These are phyloP conservation scores for Citrus hindsii DNA, from an alignment of 345 rosid species.

Conservation along the genomic window DNA sequence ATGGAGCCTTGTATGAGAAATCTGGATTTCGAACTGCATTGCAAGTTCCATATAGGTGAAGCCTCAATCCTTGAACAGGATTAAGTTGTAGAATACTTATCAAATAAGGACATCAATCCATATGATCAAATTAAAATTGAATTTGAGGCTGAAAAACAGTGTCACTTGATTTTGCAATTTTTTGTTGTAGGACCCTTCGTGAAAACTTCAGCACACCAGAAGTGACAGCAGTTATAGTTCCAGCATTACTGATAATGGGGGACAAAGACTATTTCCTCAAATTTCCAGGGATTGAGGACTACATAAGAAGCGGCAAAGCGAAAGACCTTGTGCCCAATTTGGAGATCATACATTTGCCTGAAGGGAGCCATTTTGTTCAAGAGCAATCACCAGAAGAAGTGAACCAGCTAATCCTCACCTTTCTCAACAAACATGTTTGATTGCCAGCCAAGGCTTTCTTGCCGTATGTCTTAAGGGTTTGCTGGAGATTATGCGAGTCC, in stretches of 20 bases:
- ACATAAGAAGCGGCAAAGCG: slow-evolving; percentile 33
- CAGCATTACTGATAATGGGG: slow-evolving; percentile 49
- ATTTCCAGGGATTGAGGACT: slow-evolving; percentile 51
- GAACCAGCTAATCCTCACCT: slow-evolving; percentile 39
- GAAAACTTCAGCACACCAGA: slow-evolving; percentile 24
- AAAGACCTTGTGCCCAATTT: slow-evolving; percentile 42
- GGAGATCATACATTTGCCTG: slow-evolving; percentile 44
- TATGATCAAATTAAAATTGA: too few relatives aligned
- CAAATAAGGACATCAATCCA: too few relatives aligned
- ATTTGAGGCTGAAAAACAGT: neutral
- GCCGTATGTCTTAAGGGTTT: neutral
- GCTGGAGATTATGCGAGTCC: neutral
- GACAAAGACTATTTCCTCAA: slow-evolving; percentile 43
- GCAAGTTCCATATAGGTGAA: slow-evolving; percentile 53
- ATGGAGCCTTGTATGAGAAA: slow-evolving; percentile 50
- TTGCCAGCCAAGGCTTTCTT: neutral
- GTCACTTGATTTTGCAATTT: neutral
- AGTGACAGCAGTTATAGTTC: slow-evolving; percentile 25
- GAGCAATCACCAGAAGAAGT: slow-evolving; percentile 54
- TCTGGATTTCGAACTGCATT: slow-evolving; percentile 54
- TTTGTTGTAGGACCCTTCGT: slow-evolving; percentile 15
- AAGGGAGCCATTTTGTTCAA: slow-evolving; percentile 54
- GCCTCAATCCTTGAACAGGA: neutral
- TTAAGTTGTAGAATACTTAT: too few relatives aligned
- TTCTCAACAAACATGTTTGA: slow-evolving; percentile 31